phyloP scores from a whole-genome alignment of 805 yeast genomes.

The Blastobotrys chiropterorum region DNA sequence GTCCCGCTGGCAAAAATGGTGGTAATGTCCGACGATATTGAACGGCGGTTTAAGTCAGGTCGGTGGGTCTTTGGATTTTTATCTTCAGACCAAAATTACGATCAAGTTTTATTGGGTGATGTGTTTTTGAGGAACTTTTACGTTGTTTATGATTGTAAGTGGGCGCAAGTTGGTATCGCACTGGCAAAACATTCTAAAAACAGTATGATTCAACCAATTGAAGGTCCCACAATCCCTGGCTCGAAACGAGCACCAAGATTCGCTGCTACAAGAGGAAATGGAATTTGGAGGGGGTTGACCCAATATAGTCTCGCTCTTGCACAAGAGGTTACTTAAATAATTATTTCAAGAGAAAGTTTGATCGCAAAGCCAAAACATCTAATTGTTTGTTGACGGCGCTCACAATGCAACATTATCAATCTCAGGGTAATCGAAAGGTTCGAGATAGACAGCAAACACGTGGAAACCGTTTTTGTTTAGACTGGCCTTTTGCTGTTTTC shows the following conservation, averaged over 20 bases:
- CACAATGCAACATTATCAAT: too few relatives aligned
- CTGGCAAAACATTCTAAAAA: slow-evolving; percentile 9
- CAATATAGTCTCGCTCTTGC: too few relatives aligned
- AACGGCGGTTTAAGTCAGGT: slow-evolving; percentile 9
- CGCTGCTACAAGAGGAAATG: background rate
- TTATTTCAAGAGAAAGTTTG: too few relatives aligned
- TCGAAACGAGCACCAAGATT: slow-evolving; percentile 8
- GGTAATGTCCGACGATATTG: slow-evolving; percentile 6
- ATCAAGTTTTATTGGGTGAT: slow-evolving; percentile 15
- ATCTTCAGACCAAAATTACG: slow-evolving; percentile 3
- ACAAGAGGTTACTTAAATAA: too few relatives aligned
- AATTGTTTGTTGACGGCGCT: too few relatives aligned
- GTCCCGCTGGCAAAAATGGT: slow-evolving; percentile 23
- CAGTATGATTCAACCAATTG: slow-evolving; percentile 10
- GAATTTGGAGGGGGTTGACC: background rate
- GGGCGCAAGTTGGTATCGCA: slow-evolving; percentile 18
- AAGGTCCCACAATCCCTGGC: slow-evolving; percentile 7
- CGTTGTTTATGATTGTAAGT: slow-evolving; percentile 15
- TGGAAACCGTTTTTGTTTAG: too few relatives aligned
- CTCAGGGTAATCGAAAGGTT: too few relatives aligned
- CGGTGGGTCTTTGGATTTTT: slow-evolving; percentile 13
- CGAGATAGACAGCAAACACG: too few relatives aligned
- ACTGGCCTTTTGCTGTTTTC: too few relatives aligned
- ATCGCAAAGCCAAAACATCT: too few relatives aligned
- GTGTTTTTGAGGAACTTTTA: slow-evolving; percentile 18